These are phyloP conservation scores for Eudorina sp. DNA, from an alignment of 139 green algal species.

Conservation along the genomic window DNA sequence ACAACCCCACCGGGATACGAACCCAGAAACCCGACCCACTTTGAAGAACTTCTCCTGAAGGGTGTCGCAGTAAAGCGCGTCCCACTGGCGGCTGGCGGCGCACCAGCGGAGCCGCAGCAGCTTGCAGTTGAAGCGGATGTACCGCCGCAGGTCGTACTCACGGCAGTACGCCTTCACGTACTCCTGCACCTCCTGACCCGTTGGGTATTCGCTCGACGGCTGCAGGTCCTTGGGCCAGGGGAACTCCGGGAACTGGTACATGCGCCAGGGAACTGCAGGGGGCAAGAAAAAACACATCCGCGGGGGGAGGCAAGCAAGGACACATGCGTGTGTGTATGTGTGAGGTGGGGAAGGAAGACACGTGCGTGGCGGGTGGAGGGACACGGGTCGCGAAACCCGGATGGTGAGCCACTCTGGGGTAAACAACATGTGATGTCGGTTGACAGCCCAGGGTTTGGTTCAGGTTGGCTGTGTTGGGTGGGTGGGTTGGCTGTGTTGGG, in stretches of 20 bases:
- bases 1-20: too few relatives aligned
- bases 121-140: conserved; percentile 38
- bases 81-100: background rate
- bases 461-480: too few relatives aligned
- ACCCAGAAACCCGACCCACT: too few relatives aligned
- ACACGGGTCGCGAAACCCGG: too few relatives aligned
- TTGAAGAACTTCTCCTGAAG: conserved; percentile 25
- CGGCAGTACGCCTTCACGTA: conserved; percentile 16
- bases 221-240: conserved; percentile 42
- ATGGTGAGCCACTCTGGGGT: too few relatives aligned
- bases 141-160: conserved; percentile 18
- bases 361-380: too few relatives aligned
- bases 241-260: conserved; percentile 42
- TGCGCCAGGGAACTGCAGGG: background rate
- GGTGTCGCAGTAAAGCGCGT: conserved; percentile 32
- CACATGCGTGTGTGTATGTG: background rate
- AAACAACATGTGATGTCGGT: too few relatives aligned
- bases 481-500: too few relatives aligned
- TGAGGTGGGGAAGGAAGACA: background rate
- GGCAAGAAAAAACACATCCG: background rate
- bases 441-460: too few relatives aligned
- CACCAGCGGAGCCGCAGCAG: conserved; percentile 33
- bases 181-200: conserved; percentile 26
- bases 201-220: conserved; percentile 26
- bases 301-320: too few relatives aligned